Evolutionary conservation across 2,329 filamentous ascomycete species (phyloP).

Genomic region (Colletotrichum caudatum): DNA sequence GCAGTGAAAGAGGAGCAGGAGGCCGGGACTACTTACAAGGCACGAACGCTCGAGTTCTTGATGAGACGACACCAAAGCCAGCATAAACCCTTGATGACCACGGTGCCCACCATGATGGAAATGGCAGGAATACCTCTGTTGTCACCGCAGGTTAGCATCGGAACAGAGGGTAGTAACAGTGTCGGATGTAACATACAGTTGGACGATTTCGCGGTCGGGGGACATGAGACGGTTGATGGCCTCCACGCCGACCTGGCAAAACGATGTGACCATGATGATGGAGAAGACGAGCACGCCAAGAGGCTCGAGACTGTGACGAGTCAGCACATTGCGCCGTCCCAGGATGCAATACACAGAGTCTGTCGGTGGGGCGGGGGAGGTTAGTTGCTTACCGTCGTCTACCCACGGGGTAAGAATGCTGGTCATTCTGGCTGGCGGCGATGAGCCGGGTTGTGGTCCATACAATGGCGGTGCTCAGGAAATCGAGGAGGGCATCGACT

Average conservation of each 20-base stretch:
- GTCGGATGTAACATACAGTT: conserved; percentile 61
- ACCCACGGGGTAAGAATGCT: conserved; percentile 83
- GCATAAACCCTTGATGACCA: conserved; percentile 83
- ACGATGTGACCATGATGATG: conserved; percentile 87
- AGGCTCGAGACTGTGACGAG: conserved; percentile 73
- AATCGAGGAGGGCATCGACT: conserved; percentile 84
- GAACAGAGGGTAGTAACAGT: background rate
- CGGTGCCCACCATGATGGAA: conserved; percentile 82
- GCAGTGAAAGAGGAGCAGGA: conserved; percentile 21
- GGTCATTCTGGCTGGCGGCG: conserved; percentile 72
- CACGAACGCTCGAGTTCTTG: conserved; percentile 87
- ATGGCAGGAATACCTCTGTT: conserved; percentile 73
- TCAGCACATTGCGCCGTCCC: conserved; percentile 26
- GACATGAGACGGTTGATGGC: conserved; percentile 73
- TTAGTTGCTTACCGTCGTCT: conserved; percentile 63
- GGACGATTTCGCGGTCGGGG: conserved; percentile 74
- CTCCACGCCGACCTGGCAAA: conserved; percentile 81
- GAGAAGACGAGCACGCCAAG: conserved; percentile 86
- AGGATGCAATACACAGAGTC: conserved; percentile 22
- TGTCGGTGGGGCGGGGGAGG: background rate
- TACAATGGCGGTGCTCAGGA: conserved; percentile 84
- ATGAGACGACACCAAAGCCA: conserved; percentile 92
- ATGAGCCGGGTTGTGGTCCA: conserved; percentile 83
- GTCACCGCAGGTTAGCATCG: conserved; percentile 25
- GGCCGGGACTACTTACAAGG: conserved; percentile 64